phyloP scores from a whole-genome alignment of 139 green algal species.

The Chlorella sp. region DNA sequence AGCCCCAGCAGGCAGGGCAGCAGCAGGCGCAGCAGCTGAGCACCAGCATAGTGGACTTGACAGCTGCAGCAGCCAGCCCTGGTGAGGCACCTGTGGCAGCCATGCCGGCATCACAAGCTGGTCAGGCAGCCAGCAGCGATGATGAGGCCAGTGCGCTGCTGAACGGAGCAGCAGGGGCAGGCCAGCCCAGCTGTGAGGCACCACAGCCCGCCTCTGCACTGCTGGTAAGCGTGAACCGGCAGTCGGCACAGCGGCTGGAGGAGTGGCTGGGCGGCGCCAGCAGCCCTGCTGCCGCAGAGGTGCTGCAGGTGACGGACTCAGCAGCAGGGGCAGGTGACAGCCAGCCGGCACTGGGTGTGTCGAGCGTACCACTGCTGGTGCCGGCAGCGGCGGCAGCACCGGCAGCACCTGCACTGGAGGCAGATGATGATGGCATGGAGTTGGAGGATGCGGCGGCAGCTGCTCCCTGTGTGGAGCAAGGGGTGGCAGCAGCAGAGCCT shows the following conservation, averaged over 20 bases:
- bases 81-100: background rate
- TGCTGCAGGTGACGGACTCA: background rate
- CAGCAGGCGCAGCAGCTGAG: background rate
- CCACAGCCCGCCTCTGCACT: background rate
- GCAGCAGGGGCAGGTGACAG: background rate
- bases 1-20: background rate
- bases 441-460: background rate
- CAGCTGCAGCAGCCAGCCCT: background rate
- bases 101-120: background rate
- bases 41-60: background rate
- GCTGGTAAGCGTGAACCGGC: constrained; percentile 6
- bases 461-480: too few species aligned
- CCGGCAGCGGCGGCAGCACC: background rate
- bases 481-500: too few species aligned
- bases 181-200: too few species aligned
- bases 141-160: background rate
- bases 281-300: background rate
- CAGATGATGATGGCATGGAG: constrained; percentile 18
- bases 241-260: constrained; percentile 7
- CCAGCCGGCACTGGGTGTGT: background rate
- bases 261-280: constrained; percentile 25
- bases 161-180: background rate
- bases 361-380: too few species aligned
- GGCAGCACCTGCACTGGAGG: background rate
- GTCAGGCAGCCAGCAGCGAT: background rate